Conservation (phyloP, 495 filamentous ascomycete genomes). For the Penicillium ucsense region DNA sequence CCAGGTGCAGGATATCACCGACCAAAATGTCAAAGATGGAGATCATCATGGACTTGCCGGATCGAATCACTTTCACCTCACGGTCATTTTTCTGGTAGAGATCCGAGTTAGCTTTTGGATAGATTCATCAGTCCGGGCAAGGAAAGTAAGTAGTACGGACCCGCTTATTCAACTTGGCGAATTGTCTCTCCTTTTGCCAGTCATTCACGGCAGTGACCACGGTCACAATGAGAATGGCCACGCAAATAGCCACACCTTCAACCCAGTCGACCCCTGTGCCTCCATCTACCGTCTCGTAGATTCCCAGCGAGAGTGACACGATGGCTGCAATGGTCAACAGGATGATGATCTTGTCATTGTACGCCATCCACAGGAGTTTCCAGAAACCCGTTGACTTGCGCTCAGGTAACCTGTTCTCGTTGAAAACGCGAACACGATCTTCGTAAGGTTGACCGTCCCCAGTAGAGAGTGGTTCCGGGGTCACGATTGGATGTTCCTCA, state of each 20-base stretch:
- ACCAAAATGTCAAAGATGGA: conserved; percentile 64
- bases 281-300: conserved; percentile 50
- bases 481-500: too few species aligned
- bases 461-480: conserved; percentile 5
- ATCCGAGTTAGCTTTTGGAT: neutral
- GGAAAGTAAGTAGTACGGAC: conserved; percentile 15
- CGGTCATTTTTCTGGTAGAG: conserved; percentile 63
- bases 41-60: conserved; percentile 61
- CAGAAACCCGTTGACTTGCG: conserved; percentile 66
- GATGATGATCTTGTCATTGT: conserved; percentile 79
- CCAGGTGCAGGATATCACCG: conserved; percentile 63
- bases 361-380: conserved; percentile 73
- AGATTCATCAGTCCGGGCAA: too few species aligned
- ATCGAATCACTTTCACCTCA: conserved; percentile 65
- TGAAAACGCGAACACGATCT: conserved; percentile 62
- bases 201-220: conserved; percentile 67
- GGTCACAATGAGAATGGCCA: conserved; percentile 68
- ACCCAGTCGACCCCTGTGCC: conserved; percentile 60
- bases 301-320: conserved; percentile 60
- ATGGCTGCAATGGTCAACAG: conserved; percentile 63
- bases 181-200: conserved; percentile 72
- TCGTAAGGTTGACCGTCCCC: conserved; percentile 34
- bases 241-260: conserved; percentile 70
- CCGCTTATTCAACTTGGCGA: conserved; percentile 66
- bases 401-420: conserved; percentile 62